Conservation (phyloP, 2,329 filamentous ascomycete species). For the Pestalotiopsis sp. region DNA sequence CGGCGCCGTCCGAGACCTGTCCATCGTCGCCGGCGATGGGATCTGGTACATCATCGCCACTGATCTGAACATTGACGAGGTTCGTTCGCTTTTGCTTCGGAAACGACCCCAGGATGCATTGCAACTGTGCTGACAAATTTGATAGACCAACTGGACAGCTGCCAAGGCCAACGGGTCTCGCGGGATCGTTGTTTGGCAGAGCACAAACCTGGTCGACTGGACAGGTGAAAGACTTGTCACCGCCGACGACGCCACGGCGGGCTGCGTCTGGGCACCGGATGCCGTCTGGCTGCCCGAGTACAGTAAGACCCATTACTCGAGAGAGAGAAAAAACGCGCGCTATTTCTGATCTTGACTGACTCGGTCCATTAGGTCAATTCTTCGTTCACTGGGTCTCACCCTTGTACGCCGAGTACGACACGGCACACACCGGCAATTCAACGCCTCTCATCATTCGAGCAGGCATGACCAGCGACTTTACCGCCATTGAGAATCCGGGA, state of each 20-base stretch:
- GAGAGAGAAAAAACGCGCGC: too few species aligned
- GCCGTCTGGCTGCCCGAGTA: background rate
- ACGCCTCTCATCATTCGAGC: background rate
- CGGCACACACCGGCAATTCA: background rate
- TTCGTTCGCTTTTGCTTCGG: background rate
- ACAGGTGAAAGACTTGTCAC: background rate
- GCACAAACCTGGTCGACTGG: background rate
- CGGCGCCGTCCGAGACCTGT: background rate
- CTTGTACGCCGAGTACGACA: background rate
- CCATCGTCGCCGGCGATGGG: background rate
- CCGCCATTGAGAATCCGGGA: background rate
- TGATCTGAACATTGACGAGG: background rate
- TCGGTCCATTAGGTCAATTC: background rate
- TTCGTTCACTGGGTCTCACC: background rate
- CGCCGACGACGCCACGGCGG: background rate
- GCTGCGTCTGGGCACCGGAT: background rate
- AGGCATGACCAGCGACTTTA: background rate
- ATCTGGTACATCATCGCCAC: conserved; percentile 3
- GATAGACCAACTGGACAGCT: background rate
- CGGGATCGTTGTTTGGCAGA: background rate
- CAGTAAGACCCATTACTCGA: background rate
- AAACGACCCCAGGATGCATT: too few species aligned
- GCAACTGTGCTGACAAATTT: background rate
- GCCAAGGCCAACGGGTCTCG: background rate
- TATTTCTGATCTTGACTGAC: background rate